phyloP scores from a whole-genome alignment of 345 rosid genomes.

The Lumnitzera littorea region DNA sequence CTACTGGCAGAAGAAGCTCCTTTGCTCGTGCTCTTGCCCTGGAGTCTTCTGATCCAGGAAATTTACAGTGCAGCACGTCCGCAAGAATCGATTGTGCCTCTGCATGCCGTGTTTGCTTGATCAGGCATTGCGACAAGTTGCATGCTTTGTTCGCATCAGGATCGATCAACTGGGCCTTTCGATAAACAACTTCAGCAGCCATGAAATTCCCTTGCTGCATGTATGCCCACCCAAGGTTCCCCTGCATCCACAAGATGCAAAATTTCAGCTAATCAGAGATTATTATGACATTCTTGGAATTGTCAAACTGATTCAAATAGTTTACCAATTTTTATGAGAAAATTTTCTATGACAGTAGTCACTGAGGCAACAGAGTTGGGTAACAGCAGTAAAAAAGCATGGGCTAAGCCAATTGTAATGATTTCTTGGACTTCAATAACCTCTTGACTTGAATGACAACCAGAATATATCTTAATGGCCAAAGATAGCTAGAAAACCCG shows the following conservation, averaged over 20 bases:
- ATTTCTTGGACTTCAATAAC: too few relatives aligned
- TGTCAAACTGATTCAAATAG: too few relatives aligned
- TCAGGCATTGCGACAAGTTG: constrained; percentile 70
- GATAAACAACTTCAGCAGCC: constrained; percentile 68
- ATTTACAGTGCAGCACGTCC: constrained; percentile 28
- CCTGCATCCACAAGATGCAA: constrained; percentile 30
- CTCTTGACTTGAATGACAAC: too few relatives aligned
- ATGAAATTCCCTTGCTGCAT: constrained; percentile 66
- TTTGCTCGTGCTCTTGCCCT: constrained; percentile 43
- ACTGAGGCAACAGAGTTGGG: too few relatives aligned
- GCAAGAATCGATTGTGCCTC: constrained; percentile 50
- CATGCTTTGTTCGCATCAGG: constrained; percentile 91
- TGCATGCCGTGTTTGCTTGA: constrained; percentile 42
- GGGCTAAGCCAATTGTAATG: too few relatives aligned
- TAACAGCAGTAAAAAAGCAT: too few relatives aligned
- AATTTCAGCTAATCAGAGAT: background rate
- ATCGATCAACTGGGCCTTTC: constrained; percentile 71
- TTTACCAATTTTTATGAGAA: too few relatives aligned
- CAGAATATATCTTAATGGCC: too few relatives aligned
- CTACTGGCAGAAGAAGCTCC: constrained; percentile 38
- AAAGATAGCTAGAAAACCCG: too few relatives aligned
- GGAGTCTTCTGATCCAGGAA: constrained; percentile 41
- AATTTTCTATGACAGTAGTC: too few relatives aligned
- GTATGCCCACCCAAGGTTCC: constrained; percentile 95
- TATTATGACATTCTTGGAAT: background rate